A percentile compares a stretch with the other conserved stretches of the same genome.
Conservation (phyloP, 2,329 filamentous ascomycete genomes). For the Diaporthe vaccinii region DNA sequence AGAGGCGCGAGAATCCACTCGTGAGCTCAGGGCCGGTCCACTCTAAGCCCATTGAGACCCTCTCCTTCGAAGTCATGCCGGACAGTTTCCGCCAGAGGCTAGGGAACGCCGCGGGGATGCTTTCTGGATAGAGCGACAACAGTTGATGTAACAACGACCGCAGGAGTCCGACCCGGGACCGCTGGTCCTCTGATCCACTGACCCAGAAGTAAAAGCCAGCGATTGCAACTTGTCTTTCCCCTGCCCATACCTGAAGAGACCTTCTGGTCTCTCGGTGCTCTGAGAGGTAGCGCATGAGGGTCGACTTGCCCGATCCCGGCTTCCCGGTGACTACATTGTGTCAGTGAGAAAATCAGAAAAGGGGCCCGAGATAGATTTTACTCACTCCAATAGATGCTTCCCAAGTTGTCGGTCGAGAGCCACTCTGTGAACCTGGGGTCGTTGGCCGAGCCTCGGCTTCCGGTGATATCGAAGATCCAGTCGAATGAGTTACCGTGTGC, state of each 20-base stretch:
- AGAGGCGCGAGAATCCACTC: slow-evolving; percentile 44
- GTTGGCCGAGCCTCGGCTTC: neutral
- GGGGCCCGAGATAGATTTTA: neutral
- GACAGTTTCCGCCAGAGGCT: slow-evolving; percentile 47
- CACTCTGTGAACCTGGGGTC: slow-evolving; percentile 30
- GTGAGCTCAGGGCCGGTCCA: slow-evolving; percentile 51
- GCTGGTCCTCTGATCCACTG: slow-evolving; percentile 54
- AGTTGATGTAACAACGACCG: slow-evolving; percentile 55
- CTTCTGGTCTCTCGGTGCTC: slow-evolving; percentile 43
- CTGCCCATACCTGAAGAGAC: slow-evolving; percentile 48
- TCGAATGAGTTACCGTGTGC: slow-evolving; percentile 36
- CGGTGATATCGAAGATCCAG: slow-evolving; percentile 34
- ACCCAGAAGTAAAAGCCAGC: slow-evolving; percentile 63
- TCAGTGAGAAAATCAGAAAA: neutral
- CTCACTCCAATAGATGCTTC: slow-evolving; percentile 37
- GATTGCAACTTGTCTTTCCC: slow-evolving; percentile 45
- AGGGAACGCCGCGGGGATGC: slow-evolving; percentile 48
- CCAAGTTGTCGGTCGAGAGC: slow-evolving; percentile 35
- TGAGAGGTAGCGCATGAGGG: slow-evolving; percentile 56
- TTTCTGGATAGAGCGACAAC: slow-evolving; percentile 45
- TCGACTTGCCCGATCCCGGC: slow-evolving; percentile 62
- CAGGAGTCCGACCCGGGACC: slow-evolving; percentile 53
- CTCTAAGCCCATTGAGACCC: slow-evolving; percentile 48
- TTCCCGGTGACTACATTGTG: slow-evolving; percentile 56
- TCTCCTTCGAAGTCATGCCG: slow-evolving; percentile 47